These are phyloP conservation scores for Rhizophora apiculata DNA, from an alignment of 345 rosid genomes.

Conservation along the genomic window DNA sequence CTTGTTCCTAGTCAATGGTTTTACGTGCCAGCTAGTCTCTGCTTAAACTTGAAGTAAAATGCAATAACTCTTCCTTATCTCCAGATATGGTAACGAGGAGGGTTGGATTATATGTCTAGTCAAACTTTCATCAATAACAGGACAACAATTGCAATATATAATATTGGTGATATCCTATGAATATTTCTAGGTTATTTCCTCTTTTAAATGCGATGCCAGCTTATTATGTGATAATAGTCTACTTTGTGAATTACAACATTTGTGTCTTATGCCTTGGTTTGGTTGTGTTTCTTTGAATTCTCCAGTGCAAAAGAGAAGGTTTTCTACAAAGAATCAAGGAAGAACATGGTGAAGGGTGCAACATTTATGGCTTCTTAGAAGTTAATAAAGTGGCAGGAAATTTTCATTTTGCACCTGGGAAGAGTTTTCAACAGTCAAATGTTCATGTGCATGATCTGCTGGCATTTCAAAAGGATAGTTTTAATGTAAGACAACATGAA, in stretches of 20 bases:
- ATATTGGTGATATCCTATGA: too few relatives aligned
- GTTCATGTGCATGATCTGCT: slow-evolving; percentile 86
- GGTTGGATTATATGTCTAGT: too few relatives aligned
- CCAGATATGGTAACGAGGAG: too few relatives aligned
- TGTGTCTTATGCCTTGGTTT: background rate
- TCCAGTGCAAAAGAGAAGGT: slow-evolving; percentile 95
- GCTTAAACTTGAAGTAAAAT: too few relatives aligned
- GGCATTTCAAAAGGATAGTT: slow-evolving; percentile 78
- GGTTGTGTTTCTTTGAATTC: slow-evolving; percentile 8
- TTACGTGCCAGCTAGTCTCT: too few relatives aligned
- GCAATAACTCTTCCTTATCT: too few relatives aligned
- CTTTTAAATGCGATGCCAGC: too few relatives aligned
- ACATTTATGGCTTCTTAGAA: slow-evolving; percentile 85
- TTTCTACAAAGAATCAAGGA: slow-evolving; percentile 84
- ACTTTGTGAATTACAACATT: background rate
- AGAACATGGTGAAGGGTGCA: slow-evolving; percentile 98
- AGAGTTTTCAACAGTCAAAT: slow-evolving; percentile 91
- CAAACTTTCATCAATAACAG: too few relatives aligned
- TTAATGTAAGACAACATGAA: slow-evolving; percentile 55
- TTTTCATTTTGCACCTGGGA: slow-evolving; percentile 98
- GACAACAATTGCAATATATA: too few relatives aligned
- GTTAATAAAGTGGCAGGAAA: slow-evolving; percentile 97
- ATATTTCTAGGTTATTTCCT: too few relatives aligned
- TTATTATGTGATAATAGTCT: background rate
- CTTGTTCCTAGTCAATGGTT: too few relatives aligned